Percentiles rank a stretch among this genome's conserved stretches.
Conservation (phyloP, 139 green algal genomes). For the Chlorella sorokiniana region DNA sequence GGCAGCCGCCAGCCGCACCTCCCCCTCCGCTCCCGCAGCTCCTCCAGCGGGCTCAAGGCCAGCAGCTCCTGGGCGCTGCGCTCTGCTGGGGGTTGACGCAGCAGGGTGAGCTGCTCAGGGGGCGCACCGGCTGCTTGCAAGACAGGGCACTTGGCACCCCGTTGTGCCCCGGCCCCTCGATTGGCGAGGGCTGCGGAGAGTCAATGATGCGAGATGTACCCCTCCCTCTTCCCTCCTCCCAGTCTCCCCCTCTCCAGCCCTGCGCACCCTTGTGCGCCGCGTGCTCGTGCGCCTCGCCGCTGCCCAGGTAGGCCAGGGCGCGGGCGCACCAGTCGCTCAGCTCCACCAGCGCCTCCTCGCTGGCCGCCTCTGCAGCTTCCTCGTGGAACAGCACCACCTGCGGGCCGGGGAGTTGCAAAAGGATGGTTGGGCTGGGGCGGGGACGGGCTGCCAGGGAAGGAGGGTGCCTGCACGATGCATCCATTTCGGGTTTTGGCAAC, state of each 20-base stretch:
- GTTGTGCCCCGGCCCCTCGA: no score
- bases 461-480: no score
- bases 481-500: background rate
- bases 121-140: background rate
- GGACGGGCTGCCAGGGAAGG: no score
- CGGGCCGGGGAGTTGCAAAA: background rate
- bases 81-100: constrained; percentile 27
- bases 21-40: constrained; percentile 65
- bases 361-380: constrained; percentile 58
- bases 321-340: constrained; percentile 77
- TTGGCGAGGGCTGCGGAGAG: no score
- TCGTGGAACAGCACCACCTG: constrained; percentile 73
- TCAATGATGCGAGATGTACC: no score
- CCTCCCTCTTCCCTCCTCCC: no score
- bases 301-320: constrained; percentile 71
- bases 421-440: background rate
- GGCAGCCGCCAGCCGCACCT: constrained; percentile 69
- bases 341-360: constrained; percentile 78
- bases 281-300: background rate
- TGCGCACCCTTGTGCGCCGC: constrained; percentile 25
- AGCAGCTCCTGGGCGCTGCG: constrained; percentile 54
- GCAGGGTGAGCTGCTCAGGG: background rate
- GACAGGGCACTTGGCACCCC: no score
- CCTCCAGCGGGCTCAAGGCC: constrained; percentile 49
- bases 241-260: background rate